Conservation (phyloP, 2,329 filamentous ascomycete genomes). For the Colletotrichum scovillei region DNA sequence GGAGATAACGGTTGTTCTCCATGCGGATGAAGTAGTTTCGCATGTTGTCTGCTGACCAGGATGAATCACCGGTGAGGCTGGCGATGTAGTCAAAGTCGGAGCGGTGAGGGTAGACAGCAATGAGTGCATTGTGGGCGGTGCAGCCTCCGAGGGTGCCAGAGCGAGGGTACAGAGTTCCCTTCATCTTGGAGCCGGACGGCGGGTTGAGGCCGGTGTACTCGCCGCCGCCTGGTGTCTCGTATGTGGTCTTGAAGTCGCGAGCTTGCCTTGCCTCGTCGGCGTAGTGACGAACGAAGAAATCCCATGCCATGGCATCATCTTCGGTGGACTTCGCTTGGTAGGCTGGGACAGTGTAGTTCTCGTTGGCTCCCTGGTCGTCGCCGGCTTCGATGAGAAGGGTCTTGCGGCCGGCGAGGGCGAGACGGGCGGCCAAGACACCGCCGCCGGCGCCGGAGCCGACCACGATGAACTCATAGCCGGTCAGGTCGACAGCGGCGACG, state of each 20-base stretch:
- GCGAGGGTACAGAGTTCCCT: conserved; percentile 69
- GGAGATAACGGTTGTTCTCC: conserved; percentile 65
- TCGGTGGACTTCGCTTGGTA: conserved; percentile 65
- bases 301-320: conserved; percentile 67
- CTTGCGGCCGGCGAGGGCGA: conserved; percentile 69
- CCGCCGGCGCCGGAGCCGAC: conserved; percentile 71
- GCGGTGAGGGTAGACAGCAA: conserved; percentile 62
- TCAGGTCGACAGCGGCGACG: conserved; percentile 38
- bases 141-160: conserved; percentile 68
- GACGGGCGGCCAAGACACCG: conserved; percentile 66
- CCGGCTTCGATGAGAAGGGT: conserved; percentile 72
- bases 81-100: conserved; percentile 66
- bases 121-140: conserved; percentile 65
- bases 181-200: conserved; percentile 60
- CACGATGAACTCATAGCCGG: conserved; percentile 70
- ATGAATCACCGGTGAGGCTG: conserved; percentile 63
- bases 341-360: conserved; percentile 65
- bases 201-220: conserved; percentile 65
- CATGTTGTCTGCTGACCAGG: conserved; percentile 69
- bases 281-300: conserved; percentile 74
- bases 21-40: conserved; percentile 64
- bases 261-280: conserved; percentile 62
- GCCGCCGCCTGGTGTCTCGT: conserved; percentile 60
- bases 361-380: conserved; percentile 62
- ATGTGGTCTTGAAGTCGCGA: conserved; percentile 69